These are phyloP conservation scores for Colletotrichum camelliae DNA, from an alignment of 2,329 filamentous ascomycete genomes.

Conservation along the genomic window DNA sequence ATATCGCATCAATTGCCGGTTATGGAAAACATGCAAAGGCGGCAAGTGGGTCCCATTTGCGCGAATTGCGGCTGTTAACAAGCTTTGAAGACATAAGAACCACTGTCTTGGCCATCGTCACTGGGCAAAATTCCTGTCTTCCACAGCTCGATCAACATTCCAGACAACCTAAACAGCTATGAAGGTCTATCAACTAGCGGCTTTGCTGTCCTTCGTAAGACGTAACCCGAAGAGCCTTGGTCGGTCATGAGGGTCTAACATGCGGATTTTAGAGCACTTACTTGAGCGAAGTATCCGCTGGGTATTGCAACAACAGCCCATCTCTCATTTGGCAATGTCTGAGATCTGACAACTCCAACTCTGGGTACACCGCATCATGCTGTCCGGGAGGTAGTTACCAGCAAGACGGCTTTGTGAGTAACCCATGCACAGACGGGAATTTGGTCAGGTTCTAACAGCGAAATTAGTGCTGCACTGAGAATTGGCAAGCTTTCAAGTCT, in stretches of 20 bases:
- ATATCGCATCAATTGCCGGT: background rate
- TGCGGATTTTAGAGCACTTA: background rate
- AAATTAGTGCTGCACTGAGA: background rate
- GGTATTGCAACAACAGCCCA: background rate
- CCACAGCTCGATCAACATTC: background rate
- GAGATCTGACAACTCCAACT: background rate
- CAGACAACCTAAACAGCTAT: background rate
- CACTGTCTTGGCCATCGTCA: background rate
- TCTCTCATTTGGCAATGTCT: background rate
- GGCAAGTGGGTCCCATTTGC: background rate
- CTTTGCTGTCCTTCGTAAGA: background rate
- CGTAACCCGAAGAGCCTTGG: background rate
- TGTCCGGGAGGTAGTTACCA: background rate
- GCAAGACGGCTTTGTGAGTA: background rate
- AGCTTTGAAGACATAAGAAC: background rate
- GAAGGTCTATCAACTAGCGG: background rate
- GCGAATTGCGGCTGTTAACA: background rate
- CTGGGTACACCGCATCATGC: background rate
- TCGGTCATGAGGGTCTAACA: background rate
- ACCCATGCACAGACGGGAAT: accelerated
- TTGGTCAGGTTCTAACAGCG: background rate
- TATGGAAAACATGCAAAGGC: background rate
- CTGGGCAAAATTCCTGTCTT: background rate
- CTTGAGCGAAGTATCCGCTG: background rate
- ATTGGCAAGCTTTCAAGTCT: background rate